These are phyloP conservation scores for Arthrobotrys entomopaga DNA, from an alignment of 2,329 filamentous ascomycete genomes.

Conservation along the genomic window DNA sequence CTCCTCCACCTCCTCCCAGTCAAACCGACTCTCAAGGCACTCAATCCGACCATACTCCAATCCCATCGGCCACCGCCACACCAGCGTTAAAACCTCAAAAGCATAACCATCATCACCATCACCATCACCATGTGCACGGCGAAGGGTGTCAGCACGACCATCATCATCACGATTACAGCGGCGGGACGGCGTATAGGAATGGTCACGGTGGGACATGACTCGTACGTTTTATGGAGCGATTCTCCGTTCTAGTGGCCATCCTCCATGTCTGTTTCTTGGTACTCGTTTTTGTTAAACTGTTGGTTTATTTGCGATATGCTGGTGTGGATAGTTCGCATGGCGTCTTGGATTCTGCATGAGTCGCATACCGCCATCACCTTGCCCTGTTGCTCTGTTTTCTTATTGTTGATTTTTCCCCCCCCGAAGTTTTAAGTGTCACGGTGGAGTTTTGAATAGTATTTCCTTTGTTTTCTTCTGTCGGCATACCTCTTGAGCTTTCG, in stretches of 20 bases:
- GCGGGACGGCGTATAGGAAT: constrained; percentile 36
- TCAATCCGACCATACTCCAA: constrained; percentile 58
- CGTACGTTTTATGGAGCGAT: constrained; percentile 26
- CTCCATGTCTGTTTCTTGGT: constrained; percentile 36
- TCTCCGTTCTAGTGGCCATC: constrained; percentile 37
- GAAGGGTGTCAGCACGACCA: constrained; percentile 51
- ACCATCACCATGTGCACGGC: constrained; percentile 53
- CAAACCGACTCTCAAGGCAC: constrained; percentile 58
- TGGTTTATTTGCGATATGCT: constrained; percentile 30
- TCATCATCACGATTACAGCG: constrained; percentile 28
- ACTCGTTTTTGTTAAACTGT: constrained; percentile 42
- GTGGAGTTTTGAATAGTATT: constrained; percentile 1
- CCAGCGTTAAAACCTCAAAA: constrained; percentile 58
- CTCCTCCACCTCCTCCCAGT: constrained; percentile 56
- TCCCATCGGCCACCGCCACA: constrained; percentile 56
- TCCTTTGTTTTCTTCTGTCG: not conserved
- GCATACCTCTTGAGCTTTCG: too few relatives aligned
- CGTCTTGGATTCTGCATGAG: constrained; percentile 32
- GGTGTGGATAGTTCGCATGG: constrained; percentile 23
- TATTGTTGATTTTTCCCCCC: not conserved
- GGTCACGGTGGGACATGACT: constrained; percentile 41
- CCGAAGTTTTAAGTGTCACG: too few relatives aligned
- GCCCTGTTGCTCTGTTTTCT: constrained; percentile 1
- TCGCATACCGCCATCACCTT: constrained; percentile 3
- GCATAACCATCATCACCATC: constrained; percentile 57